Conservation (phyloP, 306 rosid species). For the Ziziphus jujuba region DNA sequence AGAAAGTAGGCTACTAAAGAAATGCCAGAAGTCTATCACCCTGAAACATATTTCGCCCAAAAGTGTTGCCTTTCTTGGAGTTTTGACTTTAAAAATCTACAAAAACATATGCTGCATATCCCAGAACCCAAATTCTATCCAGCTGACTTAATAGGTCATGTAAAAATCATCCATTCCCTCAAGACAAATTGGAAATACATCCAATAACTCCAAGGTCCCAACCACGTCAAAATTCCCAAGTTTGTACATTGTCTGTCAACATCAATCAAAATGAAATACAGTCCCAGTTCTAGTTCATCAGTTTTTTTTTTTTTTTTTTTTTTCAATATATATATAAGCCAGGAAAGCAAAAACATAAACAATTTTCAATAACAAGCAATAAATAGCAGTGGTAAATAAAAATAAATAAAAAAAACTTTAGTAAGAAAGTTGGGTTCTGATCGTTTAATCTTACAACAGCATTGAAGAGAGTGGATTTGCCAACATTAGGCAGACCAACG, state of each 20-base stretch:
- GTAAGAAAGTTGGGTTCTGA: not conserved
- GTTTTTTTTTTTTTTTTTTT: no score
- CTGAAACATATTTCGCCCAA: not conserved
- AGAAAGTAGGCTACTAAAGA: not conserved
- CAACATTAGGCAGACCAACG: conserved; percentile 98
- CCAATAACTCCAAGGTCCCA: not conserved
- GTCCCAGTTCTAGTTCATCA: no score
- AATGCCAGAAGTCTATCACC: not conserved
- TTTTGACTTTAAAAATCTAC: not conserved
- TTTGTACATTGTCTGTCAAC: no score
- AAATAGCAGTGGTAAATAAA: not conserved
- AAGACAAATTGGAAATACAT: not conserved
- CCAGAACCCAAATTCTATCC: not conserved
- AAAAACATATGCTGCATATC: not conserved
- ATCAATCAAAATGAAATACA: no score
- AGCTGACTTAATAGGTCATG: not conserved
- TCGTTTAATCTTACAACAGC: conserved; percentile 64
- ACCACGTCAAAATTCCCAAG: no score
- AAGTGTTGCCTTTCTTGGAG: not conserved
- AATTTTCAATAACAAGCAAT: not conserved
- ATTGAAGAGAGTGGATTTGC: conserved; percentile 94
- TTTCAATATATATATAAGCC: no score
- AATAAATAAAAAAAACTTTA: no score
- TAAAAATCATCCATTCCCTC: not conserved
- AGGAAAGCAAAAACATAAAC: not conserved